Evolutionary conservation across 306 rosid species (phyloP).

Genomic region (Cucurbita maxima): DNA sequence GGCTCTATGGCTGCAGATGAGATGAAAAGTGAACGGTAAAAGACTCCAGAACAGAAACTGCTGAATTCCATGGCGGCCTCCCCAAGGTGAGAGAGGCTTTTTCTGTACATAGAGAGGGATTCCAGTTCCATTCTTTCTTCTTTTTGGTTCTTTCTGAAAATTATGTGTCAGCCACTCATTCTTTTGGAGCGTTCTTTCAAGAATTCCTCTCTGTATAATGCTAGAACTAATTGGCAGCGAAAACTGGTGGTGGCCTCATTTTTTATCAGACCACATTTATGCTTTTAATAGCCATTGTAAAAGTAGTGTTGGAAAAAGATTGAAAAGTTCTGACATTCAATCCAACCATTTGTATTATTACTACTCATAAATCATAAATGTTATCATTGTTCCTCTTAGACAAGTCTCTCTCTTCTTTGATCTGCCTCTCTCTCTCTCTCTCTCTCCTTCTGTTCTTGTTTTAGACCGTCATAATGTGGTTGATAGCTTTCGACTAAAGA

Average conservation of each 20-base stretch:
- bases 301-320: conserved; percentile 1
- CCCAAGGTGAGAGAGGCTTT: conserved; percentile 14
- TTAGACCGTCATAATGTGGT: no score
- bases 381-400: conserved; percentile 2
- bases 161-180: conserved; percentile 22
- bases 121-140: conserved; percentile 13
- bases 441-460: neutral
- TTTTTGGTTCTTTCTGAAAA: conserved; percentile 8
- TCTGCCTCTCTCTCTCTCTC: neutral
- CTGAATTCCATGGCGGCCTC: conserved; percentile 20
- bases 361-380: conserved; percentile 12
- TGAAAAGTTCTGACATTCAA: conserved; percentile 14
- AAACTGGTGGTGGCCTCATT: conserved; percentile 3
- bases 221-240: conserved; percentile 9
- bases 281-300: conserved; percentile 11
- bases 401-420: neutral
- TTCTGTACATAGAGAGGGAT: conserved; percentile 29
- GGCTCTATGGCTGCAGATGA: conserved; percentile 8
- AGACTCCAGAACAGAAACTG: conserved; percentile 1
- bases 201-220: conserved; percentile 22
- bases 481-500: no score
- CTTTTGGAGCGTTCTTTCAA: conserved; percentile 29
- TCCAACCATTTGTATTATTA: conserved; percentile 22
- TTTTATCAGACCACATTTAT: conserved; percentile 7
- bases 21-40: conserved; percentile 36